Evolutionary conservation across 2,329 filamentous ascomycete species (phyloP).

Genomic region (Penicillium sp.): DNA sequence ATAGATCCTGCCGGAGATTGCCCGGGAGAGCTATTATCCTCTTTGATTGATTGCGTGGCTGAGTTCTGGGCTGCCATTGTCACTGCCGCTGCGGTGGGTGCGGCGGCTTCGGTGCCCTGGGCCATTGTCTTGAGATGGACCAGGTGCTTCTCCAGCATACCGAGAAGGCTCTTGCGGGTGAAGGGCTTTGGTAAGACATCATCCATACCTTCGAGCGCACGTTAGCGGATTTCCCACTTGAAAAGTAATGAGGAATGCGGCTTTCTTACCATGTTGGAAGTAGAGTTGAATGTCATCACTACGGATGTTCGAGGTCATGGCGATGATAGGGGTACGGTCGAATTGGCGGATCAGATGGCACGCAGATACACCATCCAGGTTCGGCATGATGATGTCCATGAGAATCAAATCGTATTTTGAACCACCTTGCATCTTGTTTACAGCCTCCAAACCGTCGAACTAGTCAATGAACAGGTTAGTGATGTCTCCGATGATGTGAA

Average conservation of each 20-base stretch:
- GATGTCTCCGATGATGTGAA: background rate
- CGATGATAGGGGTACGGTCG: slow-evolving; percentile 82
- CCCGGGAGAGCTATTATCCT: slow-evolving; percentile 64
- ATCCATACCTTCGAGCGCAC: slow-evolving; percentile 73
- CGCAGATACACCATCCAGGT: slow-evolving; percentile 90
- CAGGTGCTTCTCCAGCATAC: slow-evolving; percentile 86
- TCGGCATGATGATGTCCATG: slow-evolving; percentile 98
- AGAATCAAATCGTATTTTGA: slow-evolving; percentile 71
- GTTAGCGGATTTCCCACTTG: slow-evolving; percentile 23
- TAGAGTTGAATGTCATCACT: slow-evolving; percentile 97
- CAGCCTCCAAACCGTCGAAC: slow-evolving; percentile 86
- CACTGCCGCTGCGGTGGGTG: slow-evolving; percentile 37
- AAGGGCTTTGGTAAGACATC: slow-evolving; percentile 97
- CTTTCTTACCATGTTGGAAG: slow-evolving; percentile 83
- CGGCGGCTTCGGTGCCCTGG: slow-evolving; percentile 57
- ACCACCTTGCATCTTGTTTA: slow-evolving; percentile 74
- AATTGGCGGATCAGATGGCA: slow-evolving; percentile 91
- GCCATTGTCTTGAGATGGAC: slow-evolving; percentile 74
- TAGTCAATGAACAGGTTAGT: slow-evolving; percentile 38
- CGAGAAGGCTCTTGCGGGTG: slow-evolving; percentile 80
- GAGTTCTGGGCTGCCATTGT: slow-evolving; percentile 53
- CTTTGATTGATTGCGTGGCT: slow-evolving; percentile 59
- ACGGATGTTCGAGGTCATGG: slow-evolving; percentile 98
- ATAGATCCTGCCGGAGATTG: slow-evolving; percentile 61
- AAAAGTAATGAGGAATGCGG: background rate